phyloP scores from a whole-genome alignment of 257 asterid species.

The Ballota nigra region DNA sequence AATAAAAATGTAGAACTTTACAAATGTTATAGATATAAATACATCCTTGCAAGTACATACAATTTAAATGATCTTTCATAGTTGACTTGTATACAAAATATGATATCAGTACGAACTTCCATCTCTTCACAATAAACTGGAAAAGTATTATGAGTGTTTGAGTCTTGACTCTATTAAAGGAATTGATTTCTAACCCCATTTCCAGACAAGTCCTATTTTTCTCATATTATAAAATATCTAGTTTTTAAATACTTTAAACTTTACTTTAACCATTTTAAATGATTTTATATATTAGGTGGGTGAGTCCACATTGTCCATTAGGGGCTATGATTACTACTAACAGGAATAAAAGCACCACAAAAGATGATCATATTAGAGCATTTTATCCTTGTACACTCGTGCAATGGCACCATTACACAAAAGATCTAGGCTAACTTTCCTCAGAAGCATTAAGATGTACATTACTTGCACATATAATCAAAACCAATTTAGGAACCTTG shows the following conservation, averaged over 20 bases:
- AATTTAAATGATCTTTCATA: not conserved
- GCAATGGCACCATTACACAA: not conserved
- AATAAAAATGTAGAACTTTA: not conserved
- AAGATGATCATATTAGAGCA: no score
- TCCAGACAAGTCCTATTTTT: no score
- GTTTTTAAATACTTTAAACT: no score
- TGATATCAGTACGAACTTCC: not conserved
- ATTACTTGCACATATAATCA: not conserved
- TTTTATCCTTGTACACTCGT: not conserved
- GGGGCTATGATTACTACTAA: not conserved
- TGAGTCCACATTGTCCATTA: not conserved
- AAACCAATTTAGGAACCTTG: not conserved
- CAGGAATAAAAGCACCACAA: no score
- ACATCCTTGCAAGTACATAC: not conserved
- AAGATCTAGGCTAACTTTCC: not conserved
- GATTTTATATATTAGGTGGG: not conserved
- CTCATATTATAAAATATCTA: no score
- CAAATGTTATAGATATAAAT: not conserved
- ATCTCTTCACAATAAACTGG: not conserved
- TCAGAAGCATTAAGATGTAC: slow-evolving; percentile 3
- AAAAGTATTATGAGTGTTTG: no score
- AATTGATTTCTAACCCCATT: no score
- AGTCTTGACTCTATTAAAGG: no score
- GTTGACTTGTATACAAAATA: no score
- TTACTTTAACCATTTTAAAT: no score